These are phyloP conservation scores for Kappamyces sp. DNA, from an alignment of 192 early-diverging fungal species.

Conservation along the genomic window DNA sequence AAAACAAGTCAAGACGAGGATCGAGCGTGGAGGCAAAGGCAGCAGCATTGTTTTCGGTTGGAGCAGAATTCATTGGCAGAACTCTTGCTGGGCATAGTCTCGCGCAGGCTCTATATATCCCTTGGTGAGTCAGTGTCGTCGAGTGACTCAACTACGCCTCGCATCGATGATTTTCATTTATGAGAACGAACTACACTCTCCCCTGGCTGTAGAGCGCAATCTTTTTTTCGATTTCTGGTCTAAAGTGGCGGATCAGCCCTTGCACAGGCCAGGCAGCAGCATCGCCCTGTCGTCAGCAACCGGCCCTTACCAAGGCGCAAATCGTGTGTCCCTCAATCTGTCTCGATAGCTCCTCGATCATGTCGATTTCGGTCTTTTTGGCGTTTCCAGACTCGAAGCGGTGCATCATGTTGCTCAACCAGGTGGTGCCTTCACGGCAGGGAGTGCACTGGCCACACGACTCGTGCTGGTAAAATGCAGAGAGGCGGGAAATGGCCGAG, in stretches of 20 bases:
- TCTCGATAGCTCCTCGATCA: slow-evolving; percentile 89
- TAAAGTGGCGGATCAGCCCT: slow-evolving; percentile 90
- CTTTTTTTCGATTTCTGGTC: slow-evolving; percentile 71
- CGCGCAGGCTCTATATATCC: neutral
- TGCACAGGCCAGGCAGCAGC: slow-evolving; percentile 98
- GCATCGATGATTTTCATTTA: too few relatives aligned
- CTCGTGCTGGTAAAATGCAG: slow-evolving; percentile 96
- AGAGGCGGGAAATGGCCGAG: slow-evolving; percentile 81
- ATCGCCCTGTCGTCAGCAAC: slow-evolving; percentile 63
- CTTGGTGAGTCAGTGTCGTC: too few relatives aligned
- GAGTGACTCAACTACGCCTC: too few relatives aligned
- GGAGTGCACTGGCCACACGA: slow-evolving; percentile 99
- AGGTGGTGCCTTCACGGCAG: slow-evolving; percentile 92
- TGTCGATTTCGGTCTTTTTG: slow-evolving; percentile 82
- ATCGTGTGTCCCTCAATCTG: slow-evolving; percentile 99
- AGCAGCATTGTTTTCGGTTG: slow-evolving; percentile 2
- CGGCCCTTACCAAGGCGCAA: slow-evolving; percentile 80
- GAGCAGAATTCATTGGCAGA: neutral
- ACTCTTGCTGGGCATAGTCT: neutral
- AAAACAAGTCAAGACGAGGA: slow-evolving; percentile 11
- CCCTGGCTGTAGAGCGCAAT: slow-evolving; percentile 37
- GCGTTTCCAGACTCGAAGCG: slow-evolving; percentile 87
- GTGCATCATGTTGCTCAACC: slow-evolving; percentile 94
- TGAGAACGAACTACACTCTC: too few relatives aligned
- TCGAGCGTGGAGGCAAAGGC: neutral